A percentile compares a stretch with the other conserved stretches of the same genome.
Conservation (phyloP, 257 asterid genomes). For the Capsicum rhomboideum region DNA sequence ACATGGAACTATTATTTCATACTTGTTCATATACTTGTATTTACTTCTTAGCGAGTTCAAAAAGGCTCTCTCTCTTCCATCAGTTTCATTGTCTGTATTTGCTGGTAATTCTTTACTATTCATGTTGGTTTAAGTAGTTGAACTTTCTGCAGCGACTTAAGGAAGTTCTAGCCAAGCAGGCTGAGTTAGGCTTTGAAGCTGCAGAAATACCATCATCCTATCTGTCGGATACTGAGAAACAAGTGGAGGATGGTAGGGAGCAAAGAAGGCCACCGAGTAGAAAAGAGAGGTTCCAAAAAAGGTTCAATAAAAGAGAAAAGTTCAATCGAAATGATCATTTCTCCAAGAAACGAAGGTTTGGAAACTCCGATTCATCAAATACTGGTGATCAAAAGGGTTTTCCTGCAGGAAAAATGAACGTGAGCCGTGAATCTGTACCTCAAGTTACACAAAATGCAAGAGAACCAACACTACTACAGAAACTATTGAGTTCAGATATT, state of each 20-base stretch:
- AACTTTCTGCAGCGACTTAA: slow-evolving; percentile 61
- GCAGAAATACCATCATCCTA: slow-evolving; percentile 87
- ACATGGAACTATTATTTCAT: neutral
- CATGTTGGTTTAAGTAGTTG: neutral
- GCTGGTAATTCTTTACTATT: neutral
- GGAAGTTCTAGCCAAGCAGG: slow-evolving; percentile 88
- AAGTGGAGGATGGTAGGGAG: slow-evolving; percentile 20
- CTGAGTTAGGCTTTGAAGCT: slow-evolving; percentile 89
- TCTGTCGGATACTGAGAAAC: slow-evolving; percentile 61
- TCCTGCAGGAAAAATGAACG: slow-evolving; percentile 16
- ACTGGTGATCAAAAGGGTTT: slow-evolving; percentile 13
- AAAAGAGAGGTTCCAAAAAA: slow-evolving; percentile 47
- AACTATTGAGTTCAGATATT: slow-evolving; percentile 60
- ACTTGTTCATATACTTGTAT: neutral
- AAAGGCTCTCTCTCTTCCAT: neutral
- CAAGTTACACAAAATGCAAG: slow-evolving; percentile 5
- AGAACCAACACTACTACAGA: slow-evolving; percentile 68
- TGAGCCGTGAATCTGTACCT: slow-evolving; percentile 2
- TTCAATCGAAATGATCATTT: slow-evolving; percentile 34
- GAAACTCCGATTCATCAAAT: slow-evolving; percentile 16
- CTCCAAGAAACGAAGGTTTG: slow-evolving; percentile 32
- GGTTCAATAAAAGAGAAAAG: slow-evolving; percentile 49
- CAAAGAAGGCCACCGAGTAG: slow-evolving; percentile 24
- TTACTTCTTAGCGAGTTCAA: neutral
- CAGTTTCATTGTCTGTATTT: neutral